These are phyloP conservation scores for Aethionema arabicum DNA, from an alignment of 345 rosid species.

Conservation along the genomic window DNA sequence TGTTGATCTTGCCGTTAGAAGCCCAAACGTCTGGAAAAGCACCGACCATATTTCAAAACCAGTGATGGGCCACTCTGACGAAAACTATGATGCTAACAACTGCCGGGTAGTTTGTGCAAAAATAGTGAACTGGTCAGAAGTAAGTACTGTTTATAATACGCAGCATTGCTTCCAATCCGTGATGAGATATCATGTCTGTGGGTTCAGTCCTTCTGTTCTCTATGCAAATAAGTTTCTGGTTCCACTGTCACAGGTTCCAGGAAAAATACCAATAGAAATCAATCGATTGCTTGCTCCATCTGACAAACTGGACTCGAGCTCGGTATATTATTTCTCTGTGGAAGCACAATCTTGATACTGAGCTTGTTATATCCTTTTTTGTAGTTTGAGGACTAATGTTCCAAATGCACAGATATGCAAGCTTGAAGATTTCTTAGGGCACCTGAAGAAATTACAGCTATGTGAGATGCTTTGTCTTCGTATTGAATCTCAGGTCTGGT, in stretches of 20 bases:
- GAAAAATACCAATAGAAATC: conserved; percentile 50
- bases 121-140: conserved; percentile 58
- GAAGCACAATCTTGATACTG: conserved; percentile 23
- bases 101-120: conserved; percentile 35
- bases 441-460: conserved; percentile 53
- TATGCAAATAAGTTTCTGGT: conserved; percentile 15
- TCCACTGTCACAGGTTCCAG: conserved; percentile 55
- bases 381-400: conserved; percentile 26
- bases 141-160: conserved; percentile 37
- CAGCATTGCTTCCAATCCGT: not conserved
- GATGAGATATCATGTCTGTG: not conserved
- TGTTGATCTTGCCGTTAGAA: conserved; percentile 34
- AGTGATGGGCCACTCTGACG: conserved; percentile 41
- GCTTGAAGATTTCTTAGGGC: conserved; percentile 55
- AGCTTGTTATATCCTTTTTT: conserved; percentile 16
- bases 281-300: conserved; percentile 50
- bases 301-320: conserved; percentile 49
- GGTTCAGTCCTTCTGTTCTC: conserved; percentile 30
- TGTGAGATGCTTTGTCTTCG: conserved; percentile 56
- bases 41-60: conserved; percentile 25
- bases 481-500: conserved; percentile 66
- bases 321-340: conserved; percentile 43
- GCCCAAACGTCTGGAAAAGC: conserved; percentile 38
- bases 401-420: conserved; percentile 51
- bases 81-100: conserved; percentile 32